phyloP scores from a whole-genome alignment of 176 grass and related monocot species.

The Pontederia crassipes region DNA sequence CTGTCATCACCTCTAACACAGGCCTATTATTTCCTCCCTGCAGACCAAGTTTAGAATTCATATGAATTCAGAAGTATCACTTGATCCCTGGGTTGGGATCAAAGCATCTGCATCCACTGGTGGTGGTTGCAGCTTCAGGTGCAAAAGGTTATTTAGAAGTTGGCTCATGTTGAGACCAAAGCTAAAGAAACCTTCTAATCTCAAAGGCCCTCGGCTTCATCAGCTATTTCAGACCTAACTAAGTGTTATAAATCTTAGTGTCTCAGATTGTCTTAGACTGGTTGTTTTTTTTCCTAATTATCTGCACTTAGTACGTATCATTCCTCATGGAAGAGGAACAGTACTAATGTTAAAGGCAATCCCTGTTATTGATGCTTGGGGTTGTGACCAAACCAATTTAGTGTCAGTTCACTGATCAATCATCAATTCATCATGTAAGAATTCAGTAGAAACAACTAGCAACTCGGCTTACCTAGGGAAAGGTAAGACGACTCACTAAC shows the following conservation, averaged over 20 bases:
- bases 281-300: too few species aligned
- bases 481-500: slow-evolving; percentile 7
- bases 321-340: too few species aligned
- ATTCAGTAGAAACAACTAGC: not conserved
- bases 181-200: too few species aligned
- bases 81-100: not conserved
- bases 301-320: too few species aligned
- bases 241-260: too few species aligned
- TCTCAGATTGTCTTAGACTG: too few species aligned
- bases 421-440: not conserved
- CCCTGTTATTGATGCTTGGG: not conserved
- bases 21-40: not conserved
- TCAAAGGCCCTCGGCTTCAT: too few species aligned
- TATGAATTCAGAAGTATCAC: not conserved
- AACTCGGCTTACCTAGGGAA: slow-evolving; percentile 9
- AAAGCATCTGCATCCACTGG: too few species aligned
- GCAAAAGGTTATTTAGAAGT: too few species aligned
- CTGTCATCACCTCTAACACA: slow-evolving; percentile 2
- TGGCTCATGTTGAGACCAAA: too few species aligned
- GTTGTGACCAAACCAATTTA: not conserved
- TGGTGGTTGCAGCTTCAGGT: too few species aligned
- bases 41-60: not conserved
- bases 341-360: not conserved
- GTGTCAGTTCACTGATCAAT: not conserved
- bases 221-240: too few species aligned